Evolutionary conservation across 23 red algal species (phyloP).

Genomic region (Gracilariopsis chorda): DNA sequence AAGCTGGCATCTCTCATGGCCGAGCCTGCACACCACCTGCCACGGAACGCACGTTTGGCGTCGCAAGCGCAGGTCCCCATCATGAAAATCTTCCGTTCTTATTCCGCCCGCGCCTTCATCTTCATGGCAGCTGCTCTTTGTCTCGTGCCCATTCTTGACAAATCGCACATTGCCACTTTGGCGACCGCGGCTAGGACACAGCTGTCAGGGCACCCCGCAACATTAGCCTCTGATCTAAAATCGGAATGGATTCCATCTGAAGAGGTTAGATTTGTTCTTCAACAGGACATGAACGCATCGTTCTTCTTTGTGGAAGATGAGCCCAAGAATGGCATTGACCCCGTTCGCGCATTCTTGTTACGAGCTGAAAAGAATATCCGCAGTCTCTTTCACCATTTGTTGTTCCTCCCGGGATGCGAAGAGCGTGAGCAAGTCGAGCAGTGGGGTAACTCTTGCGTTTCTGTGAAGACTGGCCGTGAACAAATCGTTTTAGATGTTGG

Average conservation of each 20-base stretch:
- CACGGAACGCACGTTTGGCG: too few relatives aligned
- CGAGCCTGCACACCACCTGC: too few relatives aligned
- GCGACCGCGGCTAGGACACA: not conserved
- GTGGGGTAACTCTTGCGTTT: not conserved
- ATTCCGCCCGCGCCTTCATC: too few relatives aligned
- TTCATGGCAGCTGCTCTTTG: not conserved
- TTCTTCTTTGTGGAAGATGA: conserved; percentile 46
- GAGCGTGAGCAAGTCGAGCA: not conserved
- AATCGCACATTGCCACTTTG: not conserved
- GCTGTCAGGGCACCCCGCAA: not conserved
- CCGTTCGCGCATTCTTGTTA: conserved; percentile 2
- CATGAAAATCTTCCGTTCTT: too few relatives aligned
- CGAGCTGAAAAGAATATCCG: not conserved
- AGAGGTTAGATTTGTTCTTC: not conserved
- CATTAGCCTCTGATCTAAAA: not conserved
- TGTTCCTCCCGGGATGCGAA: not conserved
- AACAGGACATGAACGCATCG: conserved; percentile 12
- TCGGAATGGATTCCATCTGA: conserved; percentile 11
- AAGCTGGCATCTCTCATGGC: too few relatives aligned
- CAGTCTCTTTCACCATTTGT: not conserved
- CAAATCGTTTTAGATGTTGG: conserved; percentile 19
- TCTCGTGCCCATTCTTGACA: not conserved
- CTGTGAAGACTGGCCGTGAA: not conserved
- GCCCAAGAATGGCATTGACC: conserved; percentile 17
- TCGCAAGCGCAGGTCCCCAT: too few relatives aligned